Conservation (phyloP, 176 grass and related monocot genomes). For the Pontederia paniculata region DNA sequence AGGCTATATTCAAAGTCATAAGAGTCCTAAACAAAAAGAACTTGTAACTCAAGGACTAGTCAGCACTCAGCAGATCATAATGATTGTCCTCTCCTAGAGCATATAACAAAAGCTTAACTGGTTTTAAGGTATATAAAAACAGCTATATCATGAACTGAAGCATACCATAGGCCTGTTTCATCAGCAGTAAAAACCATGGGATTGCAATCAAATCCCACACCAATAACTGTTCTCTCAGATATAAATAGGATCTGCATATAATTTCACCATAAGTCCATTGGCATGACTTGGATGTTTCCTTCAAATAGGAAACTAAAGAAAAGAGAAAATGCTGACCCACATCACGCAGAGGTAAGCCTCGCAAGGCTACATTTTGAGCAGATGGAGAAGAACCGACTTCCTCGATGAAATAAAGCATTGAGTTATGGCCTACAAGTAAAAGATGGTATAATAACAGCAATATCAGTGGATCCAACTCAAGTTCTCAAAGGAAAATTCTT, state of each 20-base stretch:
- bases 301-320: constrained; percentile 32
- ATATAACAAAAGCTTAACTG: too few relatives aligned
- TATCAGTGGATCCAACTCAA: too few relatives aligned
- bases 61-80: too few relatives aligned
- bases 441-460: constrained; percentile 7
- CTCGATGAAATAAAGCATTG: constrained; percentile 94
- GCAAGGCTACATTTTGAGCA: constrained; percentile 69
- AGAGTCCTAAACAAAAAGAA: too few relatives aligned
- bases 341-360: constrained; percentile 98
- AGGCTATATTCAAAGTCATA: too few relatives aligned
- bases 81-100: too few relatives aligned
- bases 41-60: too few relatives aligned
- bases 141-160: constrained; percentile 12
- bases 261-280: not conserved
- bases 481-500: too few relatives aligned
- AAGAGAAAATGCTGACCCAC: constrained; percentile 99
- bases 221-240: constrained; percentile 75
- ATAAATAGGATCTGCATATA: constrained; percentile 74
- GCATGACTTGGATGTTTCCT: constrained; percentile 21
- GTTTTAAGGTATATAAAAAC: too few relatives aligned
- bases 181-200: constrained; percentile 83
- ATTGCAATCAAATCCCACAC: constrained; percentile 98
- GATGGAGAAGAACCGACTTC: constrained; percentile 72
- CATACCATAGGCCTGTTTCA: constrained; percentile 93
- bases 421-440: constrained; percentile 65